Base-by-base conservation (phyloP, 176 grass and related monocot genomes). In the Elymus sibiricus region DNA sequence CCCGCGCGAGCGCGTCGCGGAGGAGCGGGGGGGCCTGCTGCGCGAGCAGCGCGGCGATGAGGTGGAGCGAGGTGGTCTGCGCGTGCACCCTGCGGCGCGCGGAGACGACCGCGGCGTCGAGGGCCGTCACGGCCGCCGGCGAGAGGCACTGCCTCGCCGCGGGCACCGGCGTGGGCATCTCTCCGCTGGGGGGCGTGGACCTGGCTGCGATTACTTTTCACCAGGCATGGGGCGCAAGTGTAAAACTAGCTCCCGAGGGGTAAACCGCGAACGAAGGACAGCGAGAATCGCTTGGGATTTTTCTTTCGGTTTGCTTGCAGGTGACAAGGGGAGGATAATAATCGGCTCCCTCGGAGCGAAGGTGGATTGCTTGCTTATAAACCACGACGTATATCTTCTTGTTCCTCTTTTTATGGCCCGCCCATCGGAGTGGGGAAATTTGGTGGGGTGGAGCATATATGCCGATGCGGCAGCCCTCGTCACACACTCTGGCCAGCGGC, bases 31-130 rank as follows among this genome's bases (percentile, higher is more conserved):
- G 85, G 16, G 49, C 53, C 59, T 70, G 5, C 35, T 51, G 92
- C 40, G 63, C 87, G 79, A 70, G 91, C 56, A 88, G 91, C 63
- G 69, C 93, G 64, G 76, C 80, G 82, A 79, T 88, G 89, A 85
- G 92, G 93, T 98, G 95, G 56, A 98, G 93, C 1, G 95, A 98
- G 53, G 91, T 95, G 24, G 95, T 98, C 86, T 98, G 95, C 2
- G 89, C 93, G 85, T 95, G 91, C 19, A 73, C 51, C 9, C 88
- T 66, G 17, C 84, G 84, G 53, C 73, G 88, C 7, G 88, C 88
- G 64, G 79, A 70, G 6, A 7, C 83, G n/a, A 83, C 84, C 40
- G 88, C 88, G 19, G 88, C 78, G 64, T 90, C 79, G 24, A 90
- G 88, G 0, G 84, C 88, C 2, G 79, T 40, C 9, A 63, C 63